Evolutionary conservation across 1,139 yeast species (phyloP), one percentile per base, ranked within the genome.

Genomic region (Arxiozyma slooffiae): DNA sequence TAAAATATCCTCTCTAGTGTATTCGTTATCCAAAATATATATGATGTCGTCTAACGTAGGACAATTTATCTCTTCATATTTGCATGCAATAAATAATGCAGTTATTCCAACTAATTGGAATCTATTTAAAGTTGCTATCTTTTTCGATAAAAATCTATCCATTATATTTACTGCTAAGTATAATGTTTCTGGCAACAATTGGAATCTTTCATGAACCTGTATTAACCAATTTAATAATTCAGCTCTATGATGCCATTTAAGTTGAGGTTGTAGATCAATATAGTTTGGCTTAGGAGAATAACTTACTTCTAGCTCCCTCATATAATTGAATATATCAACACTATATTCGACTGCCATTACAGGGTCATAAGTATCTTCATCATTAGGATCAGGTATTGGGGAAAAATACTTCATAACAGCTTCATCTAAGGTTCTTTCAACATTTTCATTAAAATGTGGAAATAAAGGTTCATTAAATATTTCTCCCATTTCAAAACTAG

Each of bases 51-150:
- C 86, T 21, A 90, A 84, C 7, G 96, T 82, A 14, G 97, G 97
- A 60, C 95, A 89, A 67, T 87, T 87, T 63, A 92, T 89, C 64
- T 92, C 98, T 68, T 92, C 98, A 67, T 86, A 90, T 69, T 92
- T 92, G 38, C 97, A 95, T 16, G 98, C 97, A 55, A 92, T 78
- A 66, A 90, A 89, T 50, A 92, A 75, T 5, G 96, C 96, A 30
- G 92, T 95, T 1, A 96, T 95, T 11, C 97, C 98, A 49, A 92
- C 96, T 52, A 92, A 76, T 70, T 92, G 97, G 63, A 92, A 84
- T 64, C 94, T 80, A 52, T 88, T 80, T 54, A 89, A 75, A 3
- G 95, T 83, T 6, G 90, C 95, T 46, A 80, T 80, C 60, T 88
- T 76, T 59, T 79, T 79, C 34, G 81, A 72, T 55, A 92, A 75